These are phyloP conservation scores for Eremothecium gossypii DNA, from an alignment of 1,139 yeast species.

Conservation along the genomic window DNA sequence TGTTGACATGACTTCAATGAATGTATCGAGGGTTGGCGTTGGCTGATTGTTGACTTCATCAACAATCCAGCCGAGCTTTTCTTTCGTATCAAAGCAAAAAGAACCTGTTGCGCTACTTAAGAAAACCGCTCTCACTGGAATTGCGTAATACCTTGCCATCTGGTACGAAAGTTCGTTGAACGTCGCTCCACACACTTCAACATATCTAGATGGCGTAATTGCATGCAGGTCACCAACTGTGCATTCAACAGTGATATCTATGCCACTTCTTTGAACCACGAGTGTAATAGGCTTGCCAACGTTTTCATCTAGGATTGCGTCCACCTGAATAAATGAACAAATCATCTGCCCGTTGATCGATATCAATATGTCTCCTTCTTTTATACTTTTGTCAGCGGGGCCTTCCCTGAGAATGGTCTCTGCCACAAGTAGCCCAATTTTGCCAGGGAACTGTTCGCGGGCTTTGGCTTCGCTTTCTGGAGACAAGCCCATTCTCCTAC, in stretches of 20 bases:
- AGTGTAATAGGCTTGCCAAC: constrained; percentile 54
- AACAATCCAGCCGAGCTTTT: constrained; percentile 62
- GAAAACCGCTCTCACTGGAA: constrained; percentile 79
- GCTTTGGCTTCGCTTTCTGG: constrained; percentile 64
- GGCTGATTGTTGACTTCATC: constrained; percentile 70
- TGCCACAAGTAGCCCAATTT: constrained; percentile 78
- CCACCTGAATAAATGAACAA: constrained; percentile 70
- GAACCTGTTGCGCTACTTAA: constrained; percentile 74
- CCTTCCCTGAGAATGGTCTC: constrained; percentile 80
- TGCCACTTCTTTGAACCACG: constrained; percentile 68
- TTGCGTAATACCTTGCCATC: constrained; percentile 73
- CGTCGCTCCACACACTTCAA: constrained; percentile 79
- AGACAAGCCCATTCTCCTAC: constrained; percentile 77
- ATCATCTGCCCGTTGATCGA: constrained; percentile 61
- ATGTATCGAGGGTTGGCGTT: constrained; percentile 62
- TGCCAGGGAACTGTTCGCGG: constrained; percentile 59
- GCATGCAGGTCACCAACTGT: constrained; percentile 66
- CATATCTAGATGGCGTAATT: constrained; percentile 73
- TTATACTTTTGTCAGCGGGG: constrained; percentile 64
- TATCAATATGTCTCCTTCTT: constrained; percentile 80
- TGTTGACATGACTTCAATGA: constrained; percentile 65
- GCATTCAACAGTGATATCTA: constrained; percentile 42
- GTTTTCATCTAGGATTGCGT: constrained; percentile 66
- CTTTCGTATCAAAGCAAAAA: constrained; percentile 53
- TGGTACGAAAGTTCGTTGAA: constrained; percentile 83